phyloP scores from a whole-genome alignment of 108 stramenopile genomes.

The Nitzschia sp. region DNA sequence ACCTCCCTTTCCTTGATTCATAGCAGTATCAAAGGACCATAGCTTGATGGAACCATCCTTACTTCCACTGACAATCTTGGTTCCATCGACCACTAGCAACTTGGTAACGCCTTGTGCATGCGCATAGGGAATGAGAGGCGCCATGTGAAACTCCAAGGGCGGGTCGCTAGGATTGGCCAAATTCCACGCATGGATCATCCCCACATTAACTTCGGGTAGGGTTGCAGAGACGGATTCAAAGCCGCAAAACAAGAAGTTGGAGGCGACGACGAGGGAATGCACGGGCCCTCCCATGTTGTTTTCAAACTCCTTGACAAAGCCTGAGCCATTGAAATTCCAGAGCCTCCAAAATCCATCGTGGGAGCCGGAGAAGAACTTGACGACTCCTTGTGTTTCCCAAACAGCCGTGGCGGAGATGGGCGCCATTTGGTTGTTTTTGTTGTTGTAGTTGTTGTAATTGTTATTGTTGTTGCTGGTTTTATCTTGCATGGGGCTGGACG shows the following conservation, averaged over 20 bases:
- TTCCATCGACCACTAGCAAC: conserved; percentile 36
- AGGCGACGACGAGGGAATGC: conserved; percentile 56
- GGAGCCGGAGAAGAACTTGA: conserved; percentile 81
- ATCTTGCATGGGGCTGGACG: conserved; percentile 43
- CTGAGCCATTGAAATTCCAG: conserved; percentile 56
- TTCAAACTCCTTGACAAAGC: conserved; percentile 74
- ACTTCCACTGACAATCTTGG: conserved; percentile 62
- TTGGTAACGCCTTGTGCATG: conserved; percentile 59
- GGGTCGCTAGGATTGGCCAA: conserved; percentile 62
- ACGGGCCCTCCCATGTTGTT: conserved; percentile 76
- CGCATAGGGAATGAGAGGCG: conserved; percentile 65
- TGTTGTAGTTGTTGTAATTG: conserved; percentile 22
- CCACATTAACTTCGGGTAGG: conserved; percentile 61
- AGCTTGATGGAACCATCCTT: conserved; percentile 68
- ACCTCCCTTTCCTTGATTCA: conserved; percentile 36
- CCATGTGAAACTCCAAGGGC: conserved; percentile 79
- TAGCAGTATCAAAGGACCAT: conserved; percentile 59
- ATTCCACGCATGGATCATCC: conserved; percentile 87
- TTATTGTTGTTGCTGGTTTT: conserved; percentile 27
- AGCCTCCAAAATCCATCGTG: conserved; percentile 88
- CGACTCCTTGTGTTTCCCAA: conserved; percentile 68
- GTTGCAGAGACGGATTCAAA: conserved; percentile 59
- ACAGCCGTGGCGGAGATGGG: conserved; percentile 68
- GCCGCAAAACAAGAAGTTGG: conserved; percentile 75
- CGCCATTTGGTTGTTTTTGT: conserved; percentile 34